Base-by-base conservation (phyloP, 2,329 filamentous ascomycete genomes). In the Calycina marina region DNA sequence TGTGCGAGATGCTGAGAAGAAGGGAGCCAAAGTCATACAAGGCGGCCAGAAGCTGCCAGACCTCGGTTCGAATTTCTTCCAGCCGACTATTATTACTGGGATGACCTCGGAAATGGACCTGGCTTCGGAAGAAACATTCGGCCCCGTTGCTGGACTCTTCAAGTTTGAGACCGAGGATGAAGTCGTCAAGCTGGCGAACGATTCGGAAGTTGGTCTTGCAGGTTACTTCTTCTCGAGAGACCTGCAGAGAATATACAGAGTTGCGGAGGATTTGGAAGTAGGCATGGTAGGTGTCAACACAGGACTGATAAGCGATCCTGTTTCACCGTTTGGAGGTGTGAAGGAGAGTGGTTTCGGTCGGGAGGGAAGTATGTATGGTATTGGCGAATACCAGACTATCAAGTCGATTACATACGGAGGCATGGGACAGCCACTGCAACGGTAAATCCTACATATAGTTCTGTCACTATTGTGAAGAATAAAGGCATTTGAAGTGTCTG, bases 61-160 rank as follows among this genome's bases (percentile, higher is more conserved):
- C 12, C 62, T 93, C 2, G 88, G 90, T 4, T 53, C 64, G 24
- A 92, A 92, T 61, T 98, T 92, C 62, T 93, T 79, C 60, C 71
- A 85, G 49, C 84, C 83, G 3, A 96, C 90, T 0, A 80, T 96
- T 25, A 72, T 98, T 39, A 77, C 80, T 6, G 81, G 80, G 40
- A 88, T 93, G 77, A 93, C 67, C 8, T 63, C 67, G 36, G 74
- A 86, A 25, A 96, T 96, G 90, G 67, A 71, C 38, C 68, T 96
- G 44, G 77, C 82, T 4, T 63, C 63, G 2, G 88, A 96, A 57
- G 90, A 98, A 63, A 98, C 88, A 0, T 98, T 98, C 53, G 90
- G 90, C 0, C 90, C 90, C 3, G 80, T 96, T 0, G 88, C 86
- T 0, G 88, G 81, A 1, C 58, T 96, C 10, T 94, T 94, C 63